A percentile compares a stretch with the other conserved stretches of the same genome.
These are phyloP conservation scores for Camellia granthamiana DNA, from an alignment of 148 eudicot species.

Conservation along the genomic window DNA sequence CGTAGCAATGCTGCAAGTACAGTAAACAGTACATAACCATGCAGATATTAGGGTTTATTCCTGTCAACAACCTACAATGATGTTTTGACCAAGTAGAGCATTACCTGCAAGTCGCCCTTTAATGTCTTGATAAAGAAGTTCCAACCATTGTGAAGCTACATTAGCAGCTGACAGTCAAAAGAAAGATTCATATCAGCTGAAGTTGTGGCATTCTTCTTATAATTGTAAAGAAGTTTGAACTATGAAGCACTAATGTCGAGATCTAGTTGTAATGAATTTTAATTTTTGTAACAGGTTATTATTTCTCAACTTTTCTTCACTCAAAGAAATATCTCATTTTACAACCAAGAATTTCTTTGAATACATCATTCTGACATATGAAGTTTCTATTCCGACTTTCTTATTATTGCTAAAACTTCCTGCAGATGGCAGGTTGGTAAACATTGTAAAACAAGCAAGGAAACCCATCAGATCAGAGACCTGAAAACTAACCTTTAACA, in stretches of 20 bases:
- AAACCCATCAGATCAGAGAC: neutral
- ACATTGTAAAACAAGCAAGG: neutral
- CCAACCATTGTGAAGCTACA: constrained; percentile 92
- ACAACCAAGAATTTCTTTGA: neutral
- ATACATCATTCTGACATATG: neutral
- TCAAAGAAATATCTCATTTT: neutral
- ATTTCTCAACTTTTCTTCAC: neutral
- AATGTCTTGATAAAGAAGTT: constrained; percentile 80
- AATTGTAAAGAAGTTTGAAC: neutral
- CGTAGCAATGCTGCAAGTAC: constrained; percentile 63
- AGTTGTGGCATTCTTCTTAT: neutral
- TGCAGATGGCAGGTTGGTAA: constrained; percentile 1
- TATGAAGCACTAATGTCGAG: neutral
- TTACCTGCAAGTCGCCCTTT: constrained; percentile 81
- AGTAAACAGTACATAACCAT: constrained; percentile 3
- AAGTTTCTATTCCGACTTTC: neutral
- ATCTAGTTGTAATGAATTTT: neutral
- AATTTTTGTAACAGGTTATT: neutral
- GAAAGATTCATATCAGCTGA: constrained; percentile 1
- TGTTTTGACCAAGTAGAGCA: constrained; percentile 2
- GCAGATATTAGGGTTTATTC: neutral
- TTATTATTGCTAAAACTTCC: neutral
- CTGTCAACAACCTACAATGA: neutral
- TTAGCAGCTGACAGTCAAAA: constrained; percentile 67
- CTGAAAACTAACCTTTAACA: constrained; percentile 57